Percentiles rank a stretch among this genome's conserved stretches.
phyloP scores from a whole-genome alignment of 345 rosid genomes.

The Sisymbrium altissimum region DNA sequence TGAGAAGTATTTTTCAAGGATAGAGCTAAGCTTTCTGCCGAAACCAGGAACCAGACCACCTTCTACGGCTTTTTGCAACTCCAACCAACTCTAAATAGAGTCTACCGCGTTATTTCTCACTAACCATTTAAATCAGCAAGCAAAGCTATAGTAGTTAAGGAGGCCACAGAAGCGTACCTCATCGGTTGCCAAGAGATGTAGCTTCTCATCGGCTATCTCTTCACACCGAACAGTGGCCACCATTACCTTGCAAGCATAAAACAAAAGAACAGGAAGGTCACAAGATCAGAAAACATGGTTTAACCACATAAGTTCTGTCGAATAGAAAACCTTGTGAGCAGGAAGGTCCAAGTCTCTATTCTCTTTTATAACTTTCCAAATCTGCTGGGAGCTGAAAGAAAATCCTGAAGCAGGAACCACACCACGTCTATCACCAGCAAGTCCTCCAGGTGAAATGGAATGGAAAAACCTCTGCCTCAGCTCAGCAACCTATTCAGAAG shows the following conservation, averaged over 20 bases:
- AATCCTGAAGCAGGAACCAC: constrained; percentile 91
- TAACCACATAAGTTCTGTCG: not conserved
- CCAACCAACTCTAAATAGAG: constrained; percentile 58
- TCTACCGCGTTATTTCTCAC: constrained; percentile 3
- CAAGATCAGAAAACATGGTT: not conserved
- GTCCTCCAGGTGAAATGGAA: constrained; percentile 88
- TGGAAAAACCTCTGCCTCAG: constrained; percentile 70
- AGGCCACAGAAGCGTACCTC: constrained; percentile 42
- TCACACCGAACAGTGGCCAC: constrained; percentile 95
- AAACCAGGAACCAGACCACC: constrained; percentile 56
- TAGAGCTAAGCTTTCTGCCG: constrained; percentile 64
- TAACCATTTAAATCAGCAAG: constrained; percentile 6
- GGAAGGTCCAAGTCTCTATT: constrained; percentile 92
- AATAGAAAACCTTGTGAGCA: constrained; percentile 70
- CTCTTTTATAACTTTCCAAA: constrained; percentile 81
- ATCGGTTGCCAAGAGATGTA: constrained; percentile 42
- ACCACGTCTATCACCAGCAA: constrained; percentile 85
- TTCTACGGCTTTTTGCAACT: constrained; percentile 58
- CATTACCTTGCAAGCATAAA: constrained; percentile 58
- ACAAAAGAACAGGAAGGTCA: constrained; percentile 1
- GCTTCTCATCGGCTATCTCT: constrained; percentile 75
- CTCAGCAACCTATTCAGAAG: constrained; percentile 56
- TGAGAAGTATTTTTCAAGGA: constrained; percentile 52
- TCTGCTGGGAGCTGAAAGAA: constrained; percentile 75
- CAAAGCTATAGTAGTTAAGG: not conserved